Base-by-base conservation (phyloP, 495 filamentous ascomycete genomes). In the Talaromyces thailandensis region DNA sequence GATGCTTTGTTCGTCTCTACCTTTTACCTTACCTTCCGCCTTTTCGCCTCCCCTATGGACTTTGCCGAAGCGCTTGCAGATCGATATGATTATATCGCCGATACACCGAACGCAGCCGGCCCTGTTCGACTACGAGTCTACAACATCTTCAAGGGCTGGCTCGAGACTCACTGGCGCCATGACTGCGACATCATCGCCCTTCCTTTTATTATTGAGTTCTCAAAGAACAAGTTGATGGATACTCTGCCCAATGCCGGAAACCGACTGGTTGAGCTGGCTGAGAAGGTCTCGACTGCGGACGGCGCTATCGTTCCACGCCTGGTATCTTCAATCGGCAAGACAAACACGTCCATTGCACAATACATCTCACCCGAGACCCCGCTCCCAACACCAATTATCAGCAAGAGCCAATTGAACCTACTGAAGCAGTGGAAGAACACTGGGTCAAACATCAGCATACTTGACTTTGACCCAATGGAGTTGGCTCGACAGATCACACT, bases 111-210 rank as follows among this genome's bases (percentile, higher is more conserved):
- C 52, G 84, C 90, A 21, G 87, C 90, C 8, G 81, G 78, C 4
- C 91, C 93, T 0, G 92, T 98, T 21, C 88, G 93, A 35, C 79
- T 98, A 35, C 85, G 95, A 16, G 91, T 97, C 0, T 98, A 96
- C 79, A 98, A 99, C 70, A 86, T 93, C 43, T 90, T 97, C 79
- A 99, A 99, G 74, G 87, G 88, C 31, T 99, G 95, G 95, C 76
- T 99, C 4, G 95, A 99, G 74, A 92, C 88, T 2, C 91, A 98
- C 74, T 99, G 95, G 95, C 86, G 89, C 26, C 84, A 88, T 63
- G 85, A 91, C 28, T 81, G 85, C 26, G 95, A 99, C 71, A 76
- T 80, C 62, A 81, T 81, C 6, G 91, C 93, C 6, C 77, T 98
- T 37, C 79, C 82, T 0, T 79, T 88, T 56, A 94, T 99, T 64